Base-by-base conservation (phyloP, 257 asterid species). In the Solanum arcanum region DNA sequence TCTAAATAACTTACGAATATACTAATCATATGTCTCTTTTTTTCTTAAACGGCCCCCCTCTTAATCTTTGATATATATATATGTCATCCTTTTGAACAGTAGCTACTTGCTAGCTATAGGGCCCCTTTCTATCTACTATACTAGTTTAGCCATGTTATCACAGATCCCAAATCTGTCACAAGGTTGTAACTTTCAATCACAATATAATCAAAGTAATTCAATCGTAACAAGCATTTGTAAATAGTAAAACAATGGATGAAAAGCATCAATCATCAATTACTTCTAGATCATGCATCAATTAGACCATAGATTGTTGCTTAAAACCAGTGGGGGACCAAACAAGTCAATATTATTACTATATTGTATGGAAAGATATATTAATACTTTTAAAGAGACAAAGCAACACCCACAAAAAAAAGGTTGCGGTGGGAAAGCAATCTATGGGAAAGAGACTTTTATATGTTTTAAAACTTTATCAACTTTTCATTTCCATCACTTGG, bases 371-470 rank as follows among this genome's bases (percentile, higher is more conserved):
- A 80, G 41, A 46, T 42, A 41, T 76, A 56, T n/a, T 33, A 33
- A 13, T 37, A 41, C 74, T 29, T 73, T 21, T 21, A 75, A 41
- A 18, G 41, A 37, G 59, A 62, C 62, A 75, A 46, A 74, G 76
- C 87, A 59, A 75, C 47, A 12, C 20, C 13, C 85, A 81, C 27
- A 29, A 46, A 20, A 81, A 81, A 29, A 75, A 84, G 83, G 88
- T 84, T 84, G 77, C 83, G 88, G 85, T 62, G 81, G 90, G 86
- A 62, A 88, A 87, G 73, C 86, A 84, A 80, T 33, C 62, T 23
- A 75, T 21, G 74, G 88, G 75, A 85, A 85, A 88, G 83, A 47
- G 72, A 49, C 83, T 62, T 72, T 72, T n/a, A 25, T 74, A 27
- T 85, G 37, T 60, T 52, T 35, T 72, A 33, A 37, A 27, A 21